phyloP scores from a whole-genome alignment of 768 basidiomycete genomes.

The Ephemerocybe angulata region DNA sequence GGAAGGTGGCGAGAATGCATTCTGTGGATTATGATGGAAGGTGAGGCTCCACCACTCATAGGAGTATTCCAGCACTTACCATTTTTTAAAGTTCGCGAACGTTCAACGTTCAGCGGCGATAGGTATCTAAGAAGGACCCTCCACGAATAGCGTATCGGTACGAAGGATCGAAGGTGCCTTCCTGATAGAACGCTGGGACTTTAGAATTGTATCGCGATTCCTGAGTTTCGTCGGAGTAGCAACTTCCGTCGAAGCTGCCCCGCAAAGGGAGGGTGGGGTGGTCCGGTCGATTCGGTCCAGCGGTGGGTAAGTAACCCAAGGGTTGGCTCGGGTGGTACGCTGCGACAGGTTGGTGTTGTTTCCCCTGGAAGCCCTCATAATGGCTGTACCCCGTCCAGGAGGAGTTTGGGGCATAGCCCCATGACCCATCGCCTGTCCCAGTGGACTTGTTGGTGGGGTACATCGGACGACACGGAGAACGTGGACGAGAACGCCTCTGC shows the following conservation, averaged over 20 bases:
- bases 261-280: background rate
- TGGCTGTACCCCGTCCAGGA: background rate
- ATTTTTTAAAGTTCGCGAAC: too few species aligned
- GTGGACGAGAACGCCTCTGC: slow-evolving; percentile 7
- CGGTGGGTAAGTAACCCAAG: background rate
- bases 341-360: background rate
- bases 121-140: too few species aligned
- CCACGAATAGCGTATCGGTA: background rate
- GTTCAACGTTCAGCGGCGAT: too few species aligned
- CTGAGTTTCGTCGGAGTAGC: slow-evolving; percentile 11
- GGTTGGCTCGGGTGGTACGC: background rate
- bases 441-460: background rate
- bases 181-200: background rate
- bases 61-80: too few species aligned
- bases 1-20: too few species aligned
- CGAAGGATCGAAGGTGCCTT: background rate
- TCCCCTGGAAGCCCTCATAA: background rate
- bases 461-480: slow-evolving; percentile 5
- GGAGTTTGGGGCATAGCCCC: background rate
- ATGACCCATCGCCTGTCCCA: background rate
- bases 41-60: too few species aligned
- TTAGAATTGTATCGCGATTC: background rate
- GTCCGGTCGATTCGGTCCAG: background rate
- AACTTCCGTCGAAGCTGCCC: background rate
- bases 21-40: too few species aligned